Conservation (phyloP, 108 stramenopile genomes). For the Skeletonema tropicum region DNA sequence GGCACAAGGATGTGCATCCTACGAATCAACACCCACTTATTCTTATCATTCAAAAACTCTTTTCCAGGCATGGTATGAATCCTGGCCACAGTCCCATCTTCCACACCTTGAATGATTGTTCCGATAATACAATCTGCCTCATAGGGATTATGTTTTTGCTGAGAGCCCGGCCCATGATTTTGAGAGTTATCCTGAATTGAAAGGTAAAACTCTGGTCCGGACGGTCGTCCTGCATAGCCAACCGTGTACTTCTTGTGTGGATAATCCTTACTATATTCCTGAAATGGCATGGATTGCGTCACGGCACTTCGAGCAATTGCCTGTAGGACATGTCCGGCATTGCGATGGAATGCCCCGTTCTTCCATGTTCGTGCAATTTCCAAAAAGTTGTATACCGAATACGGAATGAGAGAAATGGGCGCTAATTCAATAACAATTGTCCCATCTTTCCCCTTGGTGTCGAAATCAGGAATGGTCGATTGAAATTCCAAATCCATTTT, state of each 20-base stretch:
- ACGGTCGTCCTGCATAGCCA: constrained; percentile 89
- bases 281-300: constrained; percentile 75
- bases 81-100: constrained; percentile 58
- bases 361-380: constrained; percentile 80
- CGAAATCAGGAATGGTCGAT: constrained; percentile 63
- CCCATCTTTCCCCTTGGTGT: constrained; percentile 50
- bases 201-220: constrained; percentile 84
- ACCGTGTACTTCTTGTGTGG: constrained; percentile 82
- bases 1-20: constrained; percentile 65
- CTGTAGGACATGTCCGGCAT: constrained; percentile 85
- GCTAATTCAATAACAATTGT: constrained; percentile 71
- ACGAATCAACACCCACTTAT: constrained; percentile 60
- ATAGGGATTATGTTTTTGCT: constrained; percentile 82
- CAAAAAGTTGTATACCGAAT: constrained; percentile 77
- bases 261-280: constrained; percentile 78
- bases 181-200: constrained; percentile 71
- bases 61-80: constrained; percentile 65
- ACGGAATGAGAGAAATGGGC: constrained; percentile 65
- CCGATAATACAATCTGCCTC: constrained; percentile 94
- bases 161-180: constrained; percentile 85
- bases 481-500: constrained; percentile 77
- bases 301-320: constrained; percentile 46
- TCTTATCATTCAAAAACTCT: constrained; percentile 56
- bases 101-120: constrained; percentile 70
- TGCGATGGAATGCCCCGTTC: constrained; percentile 81